Evolutionary conservation across 306 rosid genomes (phyloP).

Genomic region (Cucurbita ficifolia): DNA sequence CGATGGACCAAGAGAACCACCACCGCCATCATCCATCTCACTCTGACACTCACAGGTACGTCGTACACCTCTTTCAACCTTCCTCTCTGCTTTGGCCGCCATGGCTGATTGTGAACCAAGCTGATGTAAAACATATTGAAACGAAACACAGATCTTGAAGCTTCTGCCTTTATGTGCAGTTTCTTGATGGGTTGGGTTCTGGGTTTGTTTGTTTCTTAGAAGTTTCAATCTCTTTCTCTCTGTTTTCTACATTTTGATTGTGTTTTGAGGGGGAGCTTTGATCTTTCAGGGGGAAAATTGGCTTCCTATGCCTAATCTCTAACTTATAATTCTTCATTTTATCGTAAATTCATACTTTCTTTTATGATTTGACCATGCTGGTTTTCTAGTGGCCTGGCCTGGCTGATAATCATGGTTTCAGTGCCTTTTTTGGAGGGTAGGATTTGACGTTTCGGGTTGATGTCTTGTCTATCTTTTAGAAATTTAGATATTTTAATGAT

Average conservation of each 20-base stretch:
- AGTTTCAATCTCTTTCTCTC: no score
- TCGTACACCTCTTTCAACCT: no score
- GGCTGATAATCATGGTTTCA: not conserved
- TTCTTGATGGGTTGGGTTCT: not conserved
- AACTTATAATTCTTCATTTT: not conserved
- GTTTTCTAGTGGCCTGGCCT: not conserved
- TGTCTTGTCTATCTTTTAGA: not conserved
- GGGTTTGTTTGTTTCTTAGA: not conserved
- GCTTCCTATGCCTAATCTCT: no score
- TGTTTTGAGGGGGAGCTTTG: not conserved
- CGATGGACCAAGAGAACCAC: not conserved
- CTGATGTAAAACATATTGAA: not conserved
- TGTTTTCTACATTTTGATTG: not conserved
- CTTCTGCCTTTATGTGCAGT: not conserved
- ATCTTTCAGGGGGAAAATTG: not conserved
- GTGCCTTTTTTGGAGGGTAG: not conserved
- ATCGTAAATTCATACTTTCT: not conserved
- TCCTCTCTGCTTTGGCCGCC: not conserved
- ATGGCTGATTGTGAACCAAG: not conserved
- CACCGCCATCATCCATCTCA: not conserved
- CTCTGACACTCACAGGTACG: not conserved
- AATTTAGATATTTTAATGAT: not conserved
- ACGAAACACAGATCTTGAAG: not conserved
- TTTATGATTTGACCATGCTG: not conserved
- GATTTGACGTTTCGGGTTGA: not conserved